Conservation (phyloP, 2,329 filamentous ascomycete species). For the Pleoardoris graminearum region DNA sequence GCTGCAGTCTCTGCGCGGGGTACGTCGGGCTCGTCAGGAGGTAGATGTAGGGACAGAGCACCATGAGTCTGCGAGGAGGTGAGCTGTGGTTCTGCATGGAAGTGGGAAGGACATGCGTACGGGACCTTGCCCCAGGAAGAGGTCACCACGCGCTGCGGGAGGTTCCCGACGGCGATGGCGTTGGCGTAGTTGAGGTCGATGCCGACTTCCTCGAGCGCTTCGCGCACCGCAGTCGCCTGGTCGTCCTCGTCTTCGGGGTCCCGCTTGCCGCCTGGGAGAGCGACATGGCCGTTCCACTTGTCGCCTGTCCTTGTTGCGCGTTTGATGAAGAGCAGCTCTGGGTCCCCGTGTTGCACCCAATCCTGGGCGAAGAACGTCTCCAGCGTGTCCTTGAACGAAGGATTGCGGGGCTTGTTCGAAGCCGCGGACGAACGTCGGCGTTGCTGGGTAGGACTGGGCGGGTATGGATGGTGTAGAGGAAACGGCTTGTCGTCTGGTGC, state of each 20-base stretch:
- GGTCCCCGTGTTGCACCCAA: slow-evolving; percentile 68
- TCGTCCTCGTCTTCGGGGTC: slow-evolving; percentile 68
- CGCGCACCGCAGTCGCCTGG: slow-evolving; percentile 63
- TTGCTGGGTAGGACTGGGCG: slow-evolving; percentile 22
- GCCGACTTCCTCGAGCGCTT: slow-evolving; percentile 69
- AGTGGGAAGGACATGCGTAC: slow-evolving; percentile 46
- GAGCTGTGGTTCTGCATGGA: background rate
- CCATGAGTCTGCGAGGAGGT: slow-evolving; percentile 60
- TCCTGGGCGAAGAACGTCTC: slow-evolving; percentile 64
- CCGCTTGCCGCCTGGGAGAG: slow-evolving; percentile 68
- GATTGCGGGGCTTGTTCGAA: slow-evolving; percentile 27
- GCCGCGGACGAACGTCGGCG: slow-evolving; percentile 33
- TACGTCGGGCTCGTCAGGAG: slow-evolving; percentile 60
- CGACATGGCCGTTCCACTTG: slow-evolving; percentile 71
- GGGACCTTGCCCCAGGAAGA: slow-evolving; percentile 68
- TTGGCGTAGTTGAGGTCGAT: slow-evolving; percentile 58
- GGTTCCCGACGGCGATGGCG: slow-evolving; percentile 59
- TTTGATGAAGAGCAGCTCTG: slow-evolving; percentile 74
- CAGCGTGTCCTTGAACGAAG: slow-evolving; percentile 49
- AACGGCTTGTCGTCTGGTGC: slow-evolving; percentile 28
- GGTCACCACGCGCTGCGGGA: slow-evolving; percentile 68
- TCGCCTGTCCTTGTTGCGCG: slow-evolving; percentile 66
- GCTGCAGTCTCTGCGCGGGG: slow-evolving; percentile 65
- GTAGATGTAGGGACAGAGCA: slow-evolving; percentile 70
- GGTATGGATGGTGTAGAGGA: slow-evolving; percentile 18